Evolutionary conservation across 2,329 filamentous ascomycete genomes (phyloP).

Genomic region (Sarocladiaceae sp.): DNA sequence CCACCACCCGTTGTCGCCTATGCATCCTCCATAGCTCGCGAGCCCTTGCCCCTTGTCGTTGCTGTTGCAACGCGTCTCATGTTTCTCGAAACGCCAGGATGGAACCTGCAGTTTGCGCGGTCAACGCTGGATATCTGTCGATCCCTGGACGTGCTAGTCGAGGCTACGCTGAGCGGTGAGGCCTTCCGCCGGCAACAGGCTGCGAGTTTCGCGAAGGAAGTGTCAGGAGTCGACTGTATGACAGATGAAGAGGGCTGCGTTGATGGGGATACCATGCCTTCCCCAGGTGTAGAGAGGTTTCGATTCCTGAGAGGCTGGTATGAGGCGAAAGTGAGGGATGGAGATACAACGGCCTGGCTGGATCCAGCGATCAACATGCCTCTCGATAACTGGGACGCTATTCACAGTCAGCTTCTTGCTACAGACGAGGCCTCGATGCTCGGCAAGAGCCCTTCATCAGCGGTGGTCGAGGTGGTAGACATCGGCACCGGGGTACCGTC

Average conservation of each 20-base stretch:
- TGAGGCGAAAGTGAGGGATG: slow-evolving; percentile 18
- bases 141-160: background rate
- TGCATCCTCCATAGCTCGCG: background rate
- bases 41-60: background rate
- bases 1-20: slow-evolving; percentile 15
- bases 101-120: background rate
- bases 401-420: no score
- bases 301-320: slow-evolving; percentile 13
- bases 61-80: background rate
- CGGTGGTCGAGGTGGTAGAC: no score
- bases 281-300: no score
- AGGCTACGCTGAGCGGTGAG: background rate
- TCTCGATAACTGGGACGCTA: no score
- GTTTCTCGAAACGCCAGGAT: background rate
- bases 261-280: no score
- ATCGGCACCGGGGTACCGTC: no score
- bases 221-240: background rate
- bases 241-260: background rate
- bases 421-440: no score
- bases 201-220: background rate
- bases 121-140: background rate
- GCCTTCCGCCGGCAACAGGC: background rate
- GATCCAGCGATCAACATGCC: no score
- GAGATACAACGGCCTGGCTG: slow-evolving; percentile 3
- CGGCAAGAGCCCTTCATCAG: no score